Conservation (phyloP, 164 flowering plant genomes). For the Chimonanthus praecox region DNA sequence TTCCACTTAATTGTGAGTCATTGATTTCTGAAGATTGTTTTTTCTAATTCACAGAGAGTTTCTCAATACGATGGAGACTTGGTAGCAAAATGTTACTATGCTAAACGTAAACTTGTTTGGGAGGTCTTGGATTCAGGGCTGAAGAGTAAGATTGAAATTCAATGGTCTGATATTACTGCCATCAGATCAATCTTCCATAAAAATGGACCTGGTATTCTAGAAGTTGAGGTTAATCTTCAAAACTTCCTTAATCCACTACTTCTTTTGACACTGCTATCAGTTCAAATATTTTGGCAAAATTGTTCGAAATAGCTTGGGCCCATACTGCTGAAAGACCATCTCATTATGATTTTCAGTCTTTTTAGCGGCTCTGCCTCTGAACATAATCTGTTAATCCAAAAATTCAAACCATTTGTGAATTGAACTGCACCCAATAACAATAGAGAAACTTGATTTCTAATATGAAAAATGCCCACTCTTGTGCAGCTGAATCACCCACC, state of each 20-base stretch:
- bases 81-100: slow-evolving; percentile 60
- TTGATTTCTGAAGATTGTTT: neutral
- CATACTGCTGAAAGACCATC: no score
- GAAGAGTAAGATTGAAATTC: slow-evolving; percentile 66
- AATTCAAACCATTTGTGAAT: neutral
- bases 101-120: slow-evolving; percentile 71
- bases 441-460: neutral
- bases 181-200: slow-evolving; percentile 36
- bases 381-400: no score
- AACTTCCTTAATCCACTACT: neutral
- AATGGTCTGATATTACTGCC: slow-evolving; percentile 58
- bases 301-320: no score
- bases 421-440: no score
- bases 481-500: slow-evolving; percentile 52
- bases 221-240: slow-evolving; percentile 20
- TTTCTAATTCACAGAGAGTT: slow-evolving; percentile 29
- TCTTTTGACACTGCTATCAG: neutral
- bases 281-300: neutral
- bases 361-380: neutral
- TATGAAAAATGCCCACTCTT: neutral
- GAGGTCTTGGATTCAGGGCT: slow-evolving; percentile 55
- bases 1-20: neutral
- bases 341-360: no score
- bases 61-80: slow-evolving; percentile 56
- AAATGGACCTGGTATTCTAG: slow-evolving; percentile 33